Base-by-base conservation (phyloP, 2,329 filamentous ascomycete genomes). In the Penicillium sp. region DNA sequence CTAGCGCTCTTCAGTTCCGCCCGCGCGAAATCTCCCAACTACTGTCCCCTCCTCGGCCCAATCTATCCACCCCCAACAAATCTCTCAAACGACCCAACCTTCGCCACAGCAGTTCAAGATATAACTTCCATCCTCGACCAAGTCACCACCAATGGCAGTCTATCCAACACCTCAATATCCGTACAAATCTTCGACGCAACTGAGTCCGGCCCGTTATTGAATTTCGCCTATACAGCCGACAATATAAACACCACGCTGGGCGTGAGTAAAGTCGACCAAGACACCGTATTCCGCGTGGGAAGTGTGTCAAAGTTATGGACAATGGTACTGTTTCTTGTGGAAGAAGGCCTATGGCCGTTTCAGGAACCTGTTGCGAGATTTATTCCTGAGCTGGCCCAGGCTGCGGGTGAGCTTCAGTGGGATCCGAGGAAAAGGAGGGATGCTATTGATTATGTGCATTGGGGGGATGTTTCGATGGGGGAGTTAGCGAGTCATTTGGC, bases 301-400 rank as follows among this genome's bases (percentile, higher is more conserved):
- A 82, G 80, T 53, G 57, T 79, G 30, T 80, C 79, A 1, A 83
- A 82, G 61, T 59, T 81, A 19, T 78, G 77, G 65, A 80, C 80
- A 0, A 74, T 79, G 19, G 73, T 78, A 24, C 49, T 76, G 0
- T 71, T 77, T 13, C 63, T 80, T 19, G 68, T 76, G 12, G 72
- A 70, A 50, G 63, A 54, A 4, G 71, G 71, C 5, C 56, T 66
- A 12, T 58, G 57, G 17, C 44, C 56, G 15, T 70, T 72, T 33
- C 26, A 67, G 6, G 64, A 72, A 26, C 70, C 68, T 0, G 55
- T 75, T 17, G 58, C 61, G 2, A 65, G 70, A 8, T 74, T 73
- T 56, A 53, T 75, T 3, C 71, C 72, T 5, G 70, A 74, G 44
- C 45, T 74, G 6, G 58, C 42, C 28, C 37, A 22, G 2, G 65